Conservation (phyloP, 257 asterid species). For the Solanum chiquidenum region DNA sequence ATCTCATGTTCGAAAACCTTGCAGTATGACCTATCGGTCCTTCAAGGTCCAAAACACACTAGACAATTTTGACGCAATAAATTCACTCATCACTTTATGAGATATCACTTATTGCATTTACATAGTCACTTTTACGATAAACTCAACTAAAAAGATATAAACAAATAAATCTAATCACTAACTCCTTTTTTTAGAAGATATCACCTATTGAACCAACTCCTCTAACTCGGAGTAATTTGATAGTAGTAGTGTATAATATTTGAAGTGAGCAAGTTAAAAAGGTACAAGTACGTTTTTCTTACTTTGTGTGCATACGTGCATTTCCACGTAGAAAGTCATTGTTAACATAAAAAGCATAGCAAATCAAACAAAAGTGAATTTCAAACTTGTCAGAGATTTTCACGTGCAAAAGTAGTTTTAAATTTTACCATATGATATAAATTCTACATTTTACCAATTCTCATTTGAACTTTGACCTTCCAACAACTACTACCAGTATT, state of each 20-base stretch:
- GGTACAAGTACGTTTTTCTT: neutral
- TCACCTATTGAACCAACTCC: neutral
- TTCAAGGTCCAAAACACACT: too few relatives aligned
- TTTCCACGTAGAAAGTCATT: neutral
- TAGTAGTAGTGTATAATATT: neutral
- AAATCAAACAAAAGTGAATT: neutral
- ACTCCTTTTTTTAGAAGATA: neutral
- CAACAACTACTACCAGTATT: neutral
- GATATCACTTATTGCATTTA: too few relatives aligned
- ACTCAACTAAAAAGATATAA: too few relatives aligned
- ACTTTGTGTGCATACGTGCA: neutral
- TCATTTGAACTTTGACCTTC: neutral
- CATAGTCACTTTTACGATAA: too few relatives aligned
- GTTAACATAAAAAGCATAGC: neutral
- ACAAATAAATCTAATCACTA: too few relatives aligned
- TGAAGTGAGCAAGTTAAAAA: neutral
- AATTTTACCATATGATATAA: neutral
- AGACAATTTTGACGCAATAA: too few relatives aligned
- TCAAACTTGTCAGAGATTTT: neutral
- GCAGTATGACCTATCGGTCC: too few relatives aligned
- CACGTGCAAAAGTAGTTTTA: neutral
- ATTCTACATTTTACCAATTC: neutral
- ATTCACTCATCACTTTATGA: too few relatives aligned
- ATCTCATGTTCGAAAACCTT: too few relatives aligned
- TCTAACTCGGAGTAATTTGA: neutral